Evolutionary conservation across 163 green algal species (phyloP).

Genomic region (Botryococcus braunii): DNA sequence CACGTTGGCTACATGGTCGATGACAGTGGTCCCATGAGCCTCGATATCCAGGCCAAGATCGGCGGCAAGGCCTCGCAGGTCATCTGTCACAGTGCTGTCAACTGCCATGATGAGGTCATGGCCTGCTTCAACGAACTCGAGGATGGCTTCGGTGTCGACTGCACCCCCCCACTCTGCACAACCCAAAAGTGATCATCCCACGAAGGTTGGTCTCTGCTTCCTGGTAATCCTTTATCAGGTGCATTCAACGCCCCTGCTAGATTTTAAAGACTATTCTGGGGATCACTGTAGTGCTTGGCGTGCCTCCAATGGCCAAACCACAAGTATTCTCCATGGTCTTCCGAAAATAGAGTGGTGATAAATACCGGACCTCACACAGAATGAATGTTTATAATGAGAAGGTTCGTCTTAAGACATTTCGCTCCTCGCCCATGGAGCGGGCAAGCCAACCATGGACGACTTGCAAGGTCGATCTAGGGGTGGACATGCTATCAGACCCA

Average conservation of each 20-base stretch:
- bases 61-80: conserved; percentile 34
- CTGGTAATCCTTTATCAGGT: background rate
- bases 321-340: background rate
- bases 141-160: conserved; percentile 10
- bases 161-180: conserved; percentile 28
- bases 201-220: background rate
- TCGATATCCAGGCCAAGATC: conserved; percentile 71
- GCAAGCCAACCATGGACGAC: too few relatives aligned
- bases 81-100: conserved; percentile 12
- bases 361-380: background rate
- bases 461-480: too few relatives aligned
- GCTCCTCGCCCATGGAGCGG: too few relatives aligned
- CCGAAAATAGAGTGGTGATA: background rate
- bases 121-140: conserved; percentile 25
- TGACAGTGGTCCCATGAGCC: conserved; percentile 36
- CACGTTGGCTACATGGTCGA: conserved; percentile 49
- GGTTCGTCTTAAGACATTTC: background rate
- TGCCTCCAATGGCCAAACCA: background rate
- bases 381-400: background rate
- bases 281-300: background rate
- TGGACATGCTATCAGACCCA: background rate
- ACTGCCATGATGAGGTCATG: conserved; percentile 18
- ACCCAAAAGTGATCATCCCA: background rate
- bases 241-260: background rate
- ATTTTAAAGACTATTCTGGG: background rate